phyloP scores from a whole-genome alignment of 768 basidiomycete genomes.

The Boletus pseudo-olivaceus region DNA sequence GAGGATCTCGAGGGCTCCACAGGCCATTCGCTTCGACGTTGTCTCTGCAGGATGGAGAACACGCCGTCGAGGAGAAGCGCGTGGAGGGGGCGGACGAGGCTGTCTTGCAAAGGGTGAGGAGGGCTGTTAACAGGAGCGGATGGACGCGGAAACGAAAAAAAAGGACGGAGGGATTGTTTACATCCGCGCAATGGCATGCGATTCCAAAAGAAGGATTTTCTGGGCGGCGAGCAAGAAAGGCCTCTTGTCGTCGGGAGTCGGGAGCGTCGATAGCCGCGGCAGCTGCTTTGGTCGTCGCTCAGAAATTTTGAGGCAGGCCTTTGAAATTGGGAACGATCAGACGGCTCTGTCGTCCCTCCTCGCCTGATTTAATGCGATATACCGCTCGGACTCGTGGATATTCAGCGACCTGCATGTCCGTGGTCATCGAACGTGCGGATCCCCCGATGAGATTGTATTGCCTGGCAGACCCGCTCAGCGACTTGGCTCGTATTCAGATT shows the following conservation, averaged over 20 bases:
- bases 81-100: conserved; percentile 2
- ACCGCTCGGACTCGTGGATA: not conserved
- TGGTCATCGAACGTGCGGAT: conserved; percentile 1
- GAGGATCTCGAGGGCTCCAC: conserved; percentile 14
- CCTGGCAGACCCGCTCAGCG: not conserved
- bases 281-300: conserved; percentile 17
- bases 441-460: not conserved
- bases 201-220: conserved; percentile 20
- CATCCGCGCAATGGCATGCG: conserved; percentile 30
- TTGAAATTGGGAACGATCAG: conserved; percentile 25
- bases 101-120: conserved; percentile 3
- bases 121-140: conserved; percentile 12
- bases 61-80: conserved; percentile 10
- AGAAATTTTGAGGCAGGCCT: conserved; percentile 22
- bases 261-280: conserved; percentile 23
- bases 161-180: conserved; percentile 23
- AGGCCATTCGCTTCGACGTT: conserved; percentile 22
- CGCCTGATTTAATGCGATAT: not conserved
- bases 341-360: conserved; percentile 2
- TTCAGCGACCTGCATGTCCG: not conserved
- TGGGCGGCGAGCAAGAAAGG: conserved; percentile 13
- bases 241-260: conserved; percentile 25
- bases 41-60: conserved; percentile 4
- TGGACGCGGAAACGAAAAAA: conserved; percentile 29
- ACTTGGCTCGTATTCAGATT: conserved; percentile 8